phyloP scores from a whole-genome alignment of 2,329 filamentous ascomycete genomes.

The Curvularia sp. region DNA sequence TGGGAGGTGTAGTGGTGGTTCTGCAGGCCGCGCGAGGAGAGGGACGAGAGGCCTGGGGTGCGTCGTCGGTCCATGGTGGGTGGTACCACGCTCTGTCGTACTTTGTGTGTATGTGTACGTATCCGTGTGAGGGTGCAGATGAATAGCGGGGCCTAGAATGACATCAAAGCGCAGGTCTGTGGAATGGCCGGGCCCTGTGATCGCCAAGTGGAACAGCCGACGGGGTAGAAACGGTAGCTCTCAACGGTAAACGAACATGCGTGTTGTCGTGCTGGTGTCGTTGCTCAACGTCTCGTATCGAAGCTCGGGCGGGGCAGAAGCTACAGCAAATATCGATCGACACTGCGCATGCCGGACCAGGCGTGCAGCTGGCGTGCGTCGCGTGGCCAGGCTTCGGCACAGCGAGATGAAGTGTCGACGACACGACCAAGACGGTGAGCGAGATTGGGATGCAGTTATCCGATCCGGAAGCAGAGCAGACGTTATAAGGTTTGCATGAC shows the following conservation, averaged over 20 bases:
- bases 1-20: constrained; percentile 90
- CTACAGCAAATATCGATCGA: constrained; percentile 7
- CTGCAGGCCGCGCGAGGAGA: constrained; percentile 66
- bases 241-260: not conserved
- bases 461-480: constrained; percentile 6
- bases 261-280: not conserved
- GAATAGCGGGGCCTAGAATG: not conserved
- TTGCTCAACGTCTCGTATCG: not conserved
- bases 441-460: not conserved
- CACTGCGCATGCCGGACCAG: constrained; percentile 8
- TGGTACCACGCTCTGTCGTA: not conserved
- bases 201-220: not conserved
- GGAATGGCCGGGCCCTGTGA: not conserved
- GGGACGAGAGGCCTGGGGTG: constrained; percentile 85
- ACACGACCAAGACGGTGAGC: constrained; percentile 1
- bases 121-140: not conserved
- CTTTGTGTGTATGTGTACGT: not conserved
- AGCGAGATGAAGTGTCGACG: constrained; percentile 7
- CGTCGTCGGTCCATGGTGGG: constrained; percentile 63
- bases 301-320: not conserved
- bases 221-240: not conserved
- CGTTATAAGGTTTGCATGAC: constrained; percentile 22
- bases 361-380: constrained; percentile 23
- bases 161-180: not conserved
- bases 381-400: constrained; percentile 8